Evolutionary conservation across 2,329 filamentous ascomycete genomes (phyloP).

Genomic region (Myriosclerotinia curreyana): DNA sequence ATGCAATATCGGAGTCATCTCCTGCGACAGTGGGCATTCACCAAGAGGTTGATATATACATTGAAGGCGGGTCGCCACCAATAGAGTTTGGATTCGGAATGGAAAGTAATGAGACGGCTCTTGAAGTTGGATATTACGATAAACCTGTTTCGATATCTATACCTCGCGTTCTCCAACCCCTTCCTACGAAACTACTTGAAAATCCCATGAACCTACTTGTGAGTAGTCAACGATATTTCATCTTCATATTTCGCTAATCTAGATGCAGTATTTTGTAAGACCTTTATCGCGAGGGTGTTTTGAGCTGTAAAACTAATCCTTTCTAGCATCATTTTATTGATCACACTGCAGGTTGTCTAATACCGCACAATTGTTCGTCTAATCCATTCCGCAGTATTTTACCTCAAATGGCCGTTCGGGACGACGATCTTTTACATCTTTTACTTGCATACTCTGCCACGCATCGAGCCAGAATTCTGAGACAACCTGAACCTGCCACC

Average conservation of each 20-base stretch:
- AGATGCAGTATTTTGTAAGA: slow-evolving; percentile 48
- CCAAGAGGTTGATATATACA: slow-evolving; percentile 29
- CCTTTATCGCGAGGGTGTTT: background rate
- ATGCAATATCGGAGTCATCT: slow-evolving; percentile 56
- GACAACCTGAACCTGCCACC: slow-evolving; percentile 69
- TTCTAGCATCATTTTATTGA: slow-evolving; percentile 63
- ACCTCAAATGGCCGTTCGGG: slow-evolving; percentile 61
- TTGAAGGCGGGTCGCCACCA: slow-evolving; percentile 38
- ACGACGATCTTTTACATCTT: slow-evolving; percentile 71
- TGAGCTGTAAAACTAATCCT: slow-evolving; percentile 20
- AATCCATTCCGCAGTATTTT: slow-evolving; percentile 52
- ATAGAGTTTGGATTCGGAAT: slow-evolving; percentile 49
- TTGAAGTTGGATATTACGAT: slow-evolving; percentile 65
- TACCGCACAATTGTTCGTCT: slow-evolving; percentile 50
- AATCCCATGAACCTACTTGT: slow-evolving; percentile 76
- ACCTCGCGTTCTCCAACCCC: slow-evolving; percentile 47
- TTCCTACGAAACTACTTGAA: slow-evolving; percentile 54
- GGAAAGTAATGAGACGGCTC: slow-evolving; percentile 50
- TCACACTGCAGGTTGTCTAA: slow-evolving; percentile 66
- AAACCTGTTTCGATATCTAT: slow-evolving; percentile 62
- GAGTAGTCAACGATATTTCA: slow-evolving; percentile 13
- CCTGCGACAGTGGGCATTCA: slow-evolving; percentile 40
- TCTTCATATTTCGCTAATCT: background rate
- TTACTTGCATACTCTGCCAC: slow-evolving; percentile 81
- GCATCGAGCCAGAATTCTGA: slow-evolving; percentile 71